Evolutionary conservation across 192 early-diverging fungal species (phyloP).

Genomic region (Rhizophagus clarus): DNA sequence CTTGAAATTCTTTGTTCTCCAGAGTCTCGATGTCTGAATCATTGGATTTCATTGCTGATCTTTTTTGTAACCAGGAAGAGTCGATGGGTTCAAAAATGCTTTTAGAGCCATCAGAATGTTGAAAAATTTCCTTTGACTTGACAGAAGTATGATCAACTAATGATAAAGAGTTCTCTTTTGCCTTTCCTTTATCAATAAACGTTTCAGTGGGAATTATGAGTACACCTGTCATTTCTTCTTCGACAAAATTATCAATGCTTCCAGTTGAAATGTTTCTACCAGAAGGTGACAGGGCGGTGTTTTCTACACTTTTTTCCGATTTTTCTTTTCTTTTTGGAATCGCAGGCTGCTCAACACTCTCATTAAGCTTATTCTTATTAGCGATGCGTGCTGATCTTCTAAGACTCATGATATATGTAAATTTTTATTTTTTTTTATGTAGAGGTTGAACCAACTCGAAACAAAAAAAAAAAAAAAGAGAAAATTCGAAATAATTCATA

Average conservation of each 20-base stretch:
- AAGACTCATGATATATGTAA: neutral
- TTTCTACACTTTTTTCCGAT: neutral
- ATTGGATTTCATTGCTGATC: neutral
- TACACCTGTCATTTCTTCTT: neutral
- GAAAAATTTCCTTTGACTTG: constrained; percentile 6
- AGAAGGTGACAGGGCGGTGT: too few species aligned
- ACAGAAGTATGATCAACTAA: neutral
- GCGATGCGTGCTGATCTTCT: constrained; percentile 10
- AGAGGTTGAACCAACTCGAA: too few species aligned
- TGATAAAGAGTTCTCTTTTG: neutral
- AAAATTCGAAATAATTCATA: too few species aligned
- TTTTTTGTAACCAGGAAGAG: neutral
- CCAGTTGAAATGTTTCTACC: neutral
- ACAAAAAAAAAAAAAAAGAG: too few species aligned
- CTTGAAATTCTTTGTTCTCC: neutral
- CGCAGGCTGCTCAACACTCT: neutral
- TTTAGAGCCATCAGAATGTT: constrained; percentile 13
- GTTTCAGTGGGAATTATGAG: neutral
- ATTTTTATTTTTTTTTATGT: too few species aligned
- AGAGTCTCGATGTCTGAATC: constrained; percentile 22
- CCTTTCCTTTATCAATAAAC: neutral
- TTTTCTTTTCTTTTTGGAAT: neutral
- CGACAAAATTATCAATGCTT: neutral
- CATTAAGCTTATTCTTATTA: neutral
- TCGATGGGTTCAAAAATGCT: constrained; percentile 25